Evolutionary conservation across 176 grass and related monocot species (phyloP).

Genomic region (Phoenix roebelenii): DNA sequence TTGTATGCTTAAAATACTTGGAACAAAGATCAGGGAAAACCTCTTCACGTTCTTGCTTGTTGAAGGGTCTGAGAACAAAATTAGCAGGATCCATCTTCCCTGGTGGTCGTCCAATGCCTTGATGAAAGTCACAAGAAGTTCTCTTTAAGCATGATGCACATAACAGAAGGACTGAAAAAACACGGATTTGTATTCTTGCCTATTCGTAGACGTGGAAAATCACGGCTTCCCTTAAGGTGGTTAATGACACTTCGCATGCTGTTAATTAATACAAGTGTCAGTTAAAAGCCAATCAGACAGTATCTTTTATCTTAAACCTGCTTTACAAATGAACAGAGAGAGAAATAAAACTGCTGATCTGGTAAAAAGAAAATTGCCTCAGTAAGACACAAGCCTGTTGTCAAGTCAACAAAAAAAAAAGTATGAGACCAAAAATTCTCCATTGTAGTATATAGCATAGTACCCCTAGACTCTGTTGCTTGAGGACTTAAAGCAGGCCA

Average conservation of each 20-base stretch:
- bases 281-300: too few species aligned
- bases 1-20: conserved; percentile 1
- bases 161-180: not conserved
- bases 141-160: not conserved
- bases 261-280: not conserved
- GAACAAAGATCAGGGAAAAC: conserved; percentile 19
- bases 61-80: conserved; percentile 76
- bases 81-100: conserved; percentile 94
- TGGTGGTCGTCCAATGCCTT: conserved; percentile 81
- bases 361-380: too few species aligned
- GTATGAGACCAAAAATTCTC: too few species aligned
- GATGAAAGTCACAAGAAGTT: conserved; percentile 1
- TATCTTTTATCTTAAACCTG: too few species aligned
- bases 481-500: too few species aligned
- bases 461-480: too few species aligned
- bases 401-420: too few species aligned
- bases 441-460: too few species aligned
- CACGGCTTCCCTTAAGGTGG: conserved; percentile 69
- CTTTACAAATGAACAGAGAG: not conserved
- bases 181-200: conserved; percentile 15
- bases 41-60: conserved; percentile 71
- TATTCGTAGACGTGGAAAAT: conserved; percentile 84
- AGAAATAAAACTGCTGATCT: not conserved
- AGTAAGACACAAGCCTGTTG: too few species aligned
- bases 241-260: conserved; percentile 93